phyloP scores from a whole-genome alignment of 164 flowering plant species.

The Magnolia officinalis region DNA sequence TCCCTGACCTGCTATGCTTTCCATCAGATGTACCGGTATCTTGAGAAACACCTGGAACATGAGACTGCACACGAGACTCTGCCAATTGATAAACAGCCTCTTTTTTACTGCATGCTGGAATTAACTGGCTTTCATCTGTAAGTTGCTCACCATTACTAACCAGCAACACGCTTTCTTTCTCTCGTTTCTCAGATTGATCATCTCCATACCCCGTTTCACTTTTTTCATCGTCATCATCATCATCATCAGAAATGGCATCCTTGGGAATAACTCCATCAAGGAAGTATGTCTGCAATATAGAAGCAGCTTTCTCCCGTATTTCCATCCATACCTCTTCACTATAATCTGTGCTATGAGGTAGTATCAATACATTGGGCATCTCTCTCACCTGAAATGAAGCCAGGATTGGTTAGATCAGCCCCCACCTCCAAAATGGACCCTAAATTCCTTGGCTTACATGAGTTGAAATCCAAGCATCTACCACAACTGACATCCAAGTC shows the following conservation, averaged over 20 bases:
- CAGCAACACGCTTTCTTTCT: constrained; percentile 34
- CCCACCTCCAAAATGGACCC: neutral
- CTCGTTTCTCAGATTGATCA: constrained; percentile 37
- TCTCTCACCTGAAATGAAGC: constrained; percentile 67
- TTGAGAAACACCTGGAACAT: constrained; percentile 55
- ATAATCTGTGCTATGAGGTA: constrained; percentile 97
- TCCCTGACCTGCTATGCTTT: constrained; percentile 77
- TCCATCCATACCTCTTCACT: constrained; percentile 99
- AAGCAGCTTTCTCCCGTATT: constrained; percentile 91
- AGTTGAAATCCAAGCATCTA: neutral
- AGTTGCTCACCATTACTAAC: constrained; percentile 36
- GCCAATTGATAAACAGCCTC: constrained; percentile 30
- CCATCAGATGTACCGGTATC: constrained; percentile 57
- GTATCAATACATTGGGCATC: constrained; percentile 98
- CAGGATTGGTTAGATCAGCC: neutral
- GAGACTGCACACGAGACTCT: constrained; percentile 49
- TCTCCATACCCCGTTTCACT: constrained; percentile 51
- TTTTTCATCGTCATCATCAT: constrained; percentile 35
- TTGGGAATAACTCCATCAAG: constrained; percentile 72
- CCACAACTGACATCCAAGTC: neutral
- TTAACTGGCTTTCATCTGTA: constrained; percentile 37
- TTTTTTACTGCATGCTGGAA: constrained; percentile 47
- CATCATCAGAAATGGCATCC: constrained; percentile 74
- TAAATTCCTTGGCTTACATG: neutral
- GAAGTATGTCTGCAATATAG: constrained; percentile 72